A percentile compares a stretch with the other conserved stretches of the same genome.
Evolutionary conservation across 2,329 filamentous ascomycete genomes (phyloP).

Genomic region (Pyrenophora seminiperda): DNA sequence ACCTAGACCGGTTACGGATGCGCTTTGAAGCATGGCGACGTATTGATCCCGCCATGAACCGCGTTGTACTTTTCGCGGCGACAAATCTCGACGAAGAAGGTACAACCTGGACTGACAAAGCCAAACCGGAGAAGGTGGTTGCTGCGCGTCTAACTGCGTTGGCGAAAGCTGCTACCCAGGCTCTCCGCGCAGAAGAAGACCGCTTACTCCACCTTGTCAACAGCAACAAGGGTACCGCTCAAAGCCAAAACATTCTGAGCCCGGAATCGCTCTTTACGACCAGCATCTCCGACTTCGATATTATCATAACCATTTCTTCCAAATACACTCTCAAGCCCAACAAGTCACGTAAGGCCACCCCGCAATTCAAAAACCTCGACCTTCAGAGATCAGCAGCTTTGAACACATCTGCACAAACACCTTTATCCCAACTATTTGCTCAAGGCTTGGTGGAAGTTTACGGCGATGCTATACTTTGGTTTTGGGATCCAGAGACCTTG

Average conservation of each 20-base stretch:
- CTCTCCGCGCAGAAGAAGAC: constrained; percentile 58
- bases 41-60: constrained; percentile 87
- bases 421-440: constrained; percentile 68
- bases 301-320: constrained; percentile 73
- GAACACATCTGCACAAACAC: constrained; percentile 54
- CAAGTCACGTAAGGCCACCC: constrained; percentile 43
- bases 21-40: constrained; percentile 84
- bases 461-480: constrained; percentile 75
- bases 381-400: constrained; percentile 47
- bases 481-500: constrained; percentile 67
- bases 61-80: constrained; percentile 78
- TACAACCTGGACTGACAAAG: constrained; percentile 75
- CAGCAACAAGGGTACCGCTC: constrained; percentile 5
- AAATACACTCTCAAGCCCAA: constrained; percentile 52
- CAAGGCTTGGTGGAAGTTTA: constrained; percentile 71
- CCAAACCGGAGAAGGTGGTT: constrained; percentile 75
- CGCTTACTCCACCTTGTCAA: constrained; percentile 49
- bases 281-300: constrained; percentile 78
- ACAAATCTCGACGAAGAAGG: constrained; percentile 79
- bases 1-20: constrained; percentile 67
- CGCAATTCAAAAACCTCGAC: constrained; percentile 81
- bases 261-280: constrained; percentile 71
- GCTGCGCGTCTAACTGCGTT: constrained; percentile 82
- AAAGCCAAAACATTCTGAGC: constrained; percentile 36
- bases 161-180: constrained; percentile 69